Percentiles rank a stretch among this genome's conserved stretches.
These are phyloP conservation scores for Acidiella bohemica DNA, from an alignment of 495 filamentous ascomycete genomes.

Conservation along the genomic window DNA sequence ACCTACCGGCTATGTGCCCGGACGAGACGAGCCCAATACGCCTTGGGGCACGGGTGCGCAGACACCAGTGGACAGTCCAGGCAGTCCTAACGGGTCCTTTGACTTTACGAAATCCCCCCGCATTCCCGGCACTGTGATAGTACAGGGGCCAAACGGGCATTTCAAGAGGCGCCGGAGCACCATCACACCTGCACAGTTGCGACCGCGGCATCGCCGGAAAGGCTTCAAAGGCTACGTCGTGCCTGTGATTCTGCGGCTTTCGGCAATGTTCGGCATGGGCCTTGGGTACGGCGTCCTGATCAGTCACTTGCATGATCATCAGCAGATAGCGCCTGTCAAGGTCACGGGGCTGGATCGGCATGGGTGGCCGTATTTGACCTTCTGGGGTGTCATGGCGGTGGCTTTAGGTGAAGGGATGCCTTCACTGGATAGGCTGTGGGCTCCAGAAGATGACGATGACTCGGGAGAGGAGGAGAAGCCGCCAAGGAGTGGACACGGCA, in stretches of 20 bases:
- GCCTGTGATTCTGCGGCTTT: slow-evolving; percentile 39
- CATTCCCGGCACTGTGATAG: slow-evolving; percentile 1
- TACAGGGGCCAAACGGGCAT: slow-evolving; percentile 3
- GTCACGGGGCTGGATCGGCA: slow-evolving; percentile 43
- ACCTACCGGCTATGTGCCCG: slow-evolving; percentile 43
- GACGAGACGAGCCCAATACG: slow-evolving; percentile 33
- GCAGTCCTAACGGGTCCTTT: slow-evolving; percentile 17
- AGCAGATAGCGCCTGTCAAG: slow-evolving; percentile 49
- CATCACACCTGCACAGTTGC: not conserved
- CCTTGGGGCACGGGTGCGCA: slow-evolving; percentile 64
- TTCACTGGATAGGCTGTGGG: slow-evolving; percentile 63
- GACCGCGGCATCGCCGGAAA: slow-evolving; percentile 14
- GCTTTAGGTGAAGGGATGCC: slow-evolving; percentile 65
- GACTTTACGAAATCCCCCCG: slow-evolving; percentile 7
- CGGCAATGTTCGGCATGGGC: slow-evolving; percentile 67
- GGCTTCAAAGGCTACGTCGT: slow-evolving; percentile 34
- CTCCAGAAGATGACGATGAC: slow-evolving; percentile 13
- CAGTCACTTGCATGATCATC: slow-evolving; percentile 63
- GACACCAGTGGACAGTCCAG: slow-evolving; percentile 38
- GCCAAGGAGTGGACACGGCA: slow-evolving; percentile 6
- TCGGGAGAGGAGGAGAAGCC: slow-evolving; percentile 6
- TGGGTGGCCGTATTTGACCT: slow-evolving; percentile 54
- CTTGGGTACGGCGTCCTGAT: slow-evolving; percentile 74
- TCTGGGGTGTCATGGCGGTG: slow-evolving; percentile 75
- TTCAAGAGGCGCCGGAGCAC: slow-evolving; percentile 9